phyloP scores from a whole-genome alignment of 495 filamentous ascomycete genomes.

The Elasticomyces elasticus region DNA sequence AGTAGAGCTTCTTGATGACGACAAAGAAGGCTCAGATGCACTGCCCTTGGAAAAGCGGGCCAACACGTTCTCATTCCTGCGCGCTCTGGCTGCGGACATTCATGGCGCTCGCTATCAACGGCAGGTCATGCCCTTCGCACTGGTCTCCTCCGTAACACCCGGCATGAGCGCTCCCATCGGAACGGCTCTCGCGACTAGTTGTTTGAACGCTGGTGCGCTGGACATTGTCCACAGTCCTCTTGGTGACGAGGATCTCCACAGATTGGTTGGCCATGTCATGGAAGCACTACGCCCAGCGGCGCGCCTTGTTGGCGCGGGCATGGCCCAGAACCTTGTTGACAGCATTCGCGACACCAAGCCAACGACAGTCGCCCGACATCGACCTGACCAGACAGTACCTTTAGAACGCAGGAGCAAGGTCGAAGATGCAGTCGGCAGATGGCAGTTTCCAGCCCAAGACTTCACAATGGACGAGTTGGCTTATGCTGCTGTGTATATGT shows the following conservation, averaged over 20 bases:
- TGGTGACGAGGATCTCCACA: constrained; percentile 55
- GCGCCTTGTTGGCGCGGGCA: constrained; percentile 82
- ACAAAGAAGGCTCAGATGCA: neutral
- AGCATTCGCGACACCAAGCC: constrained; percentile 71
- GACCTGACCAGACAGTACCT: constrained; percentile 39
- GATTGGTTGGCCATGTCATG: constrained; percentile 67
- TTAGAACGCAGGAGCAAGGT: constrained; percentile 52
- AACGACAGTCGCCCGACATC: constrained; percentile 6
- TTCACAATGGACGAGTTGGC: constrained; percentile 84
- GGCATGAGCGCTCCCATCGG: neutral
- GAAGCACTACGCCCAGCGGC: constrained; percentile 79
- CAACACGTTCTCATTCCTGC: constrained; percentile 4
- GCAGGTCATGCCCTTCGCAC: constrained; percentile 17
- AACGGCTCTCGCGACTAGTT: constrained; percentile 26
- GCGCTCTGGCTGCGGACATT: constrained; percentile 9
- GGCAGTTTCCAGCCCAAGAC: constrained; percentile 81
- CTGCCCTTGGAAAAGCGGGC: neutral
- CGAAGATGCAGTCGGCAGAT: constrained; percentile 60
- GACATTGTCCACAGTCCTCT: constrained; percentile 77
- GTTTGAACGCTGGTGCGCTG: constrained; percentile 72
- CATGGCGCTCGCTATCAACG: constrained; percentile 19
- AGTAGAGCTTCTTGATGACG: constrained; percentile 12
- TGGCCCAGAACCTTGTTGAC: constrained; percentile 85
- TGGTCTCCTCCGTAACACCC: constrained; percentile 2
- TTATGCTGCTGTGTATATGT: constrained; percentile 67